Conservation (phyloP, 768 basidiomycete species). For the Rubroboletus satanas region DNA sequence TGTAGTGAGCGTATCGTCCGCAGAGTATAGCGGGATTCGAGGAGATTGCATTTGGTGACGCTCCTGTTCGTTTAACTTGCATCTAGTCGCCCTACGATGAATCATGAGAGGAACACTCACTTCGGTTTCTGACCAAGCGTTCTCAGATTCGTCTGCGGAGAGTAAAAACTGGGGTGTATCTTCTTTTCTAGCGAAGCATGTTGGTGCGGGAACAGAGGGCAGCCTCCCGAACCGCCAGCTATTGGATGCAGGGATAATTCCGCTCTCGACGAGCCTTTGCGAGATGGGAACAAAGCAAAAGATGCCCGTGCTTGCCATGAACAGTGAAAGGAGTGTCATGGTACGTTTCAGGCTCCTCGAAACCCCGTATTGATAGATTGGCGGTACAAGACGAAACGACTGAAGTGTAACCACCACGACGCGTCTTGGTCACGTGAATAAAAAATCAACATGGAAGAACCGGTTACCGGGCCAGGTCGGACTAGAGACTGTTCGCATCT, state of each 20-base stretch:
- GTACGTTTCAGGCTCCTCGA: not conserved
- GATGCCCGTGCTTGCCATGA: conserved; percentile 23
- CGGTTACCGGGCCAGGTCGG: not conserved
- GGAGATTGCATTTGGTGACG: not conserved
- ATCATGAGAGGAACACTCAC: conserved; percentile 7
- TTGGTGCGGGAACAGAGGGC: not conserved
- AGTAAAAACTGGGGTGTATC: not conserved
- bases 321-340: conserved; percentile 24
- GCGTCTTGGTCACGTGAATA: conserved; percentile 19
- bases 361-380: not conserved
- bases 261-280: conserved; percentile 23
- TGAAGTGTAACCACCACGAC: not conserved
- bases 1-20: not conserved
- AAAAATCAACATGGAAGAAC: conserved; percentile 14
- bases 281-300: conserved; percentile 27
- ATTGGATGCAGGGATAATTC: conserved; percentile 12
- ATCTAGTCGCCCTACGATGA: not conserved
- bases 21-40: not conserved
- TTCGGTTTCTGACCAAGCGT: not conserved
- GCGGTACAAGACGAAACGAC: not conserved
- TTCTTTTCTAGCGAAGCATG: not conserved
- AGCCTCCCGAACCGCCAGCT: conserved; percentile 4
- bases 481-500: too few species aligned
- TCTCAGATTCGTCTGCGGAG: not conserved
- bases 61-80: conserved; percentile 1